Conservation (phyloP, 306 rosid genomes). For the Cucumis hystrix region DNA sequence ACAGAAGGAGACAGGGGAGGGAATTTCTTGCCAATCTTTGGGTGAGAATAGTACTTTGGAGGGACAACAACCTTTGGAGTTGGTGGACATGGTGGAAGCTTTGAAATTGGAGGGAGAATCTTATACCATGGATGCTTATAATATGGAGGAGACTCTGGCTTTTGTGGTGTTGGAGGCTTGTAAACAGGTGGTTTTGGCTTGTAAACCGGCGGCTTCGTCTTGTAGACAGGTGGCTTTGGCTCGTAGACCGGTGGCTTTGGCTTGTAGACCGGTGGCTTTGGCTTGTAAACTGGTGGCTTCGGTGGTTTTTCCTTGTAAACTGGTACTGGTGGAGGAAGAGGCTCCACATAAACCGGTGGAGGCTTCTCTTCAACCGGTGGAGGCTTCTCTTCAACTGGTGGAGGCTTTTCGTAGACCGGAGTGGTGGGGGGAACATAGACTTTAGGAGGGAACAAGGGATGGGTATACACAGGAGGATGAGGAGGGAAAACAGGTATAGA, state of each 20-base stretch:
- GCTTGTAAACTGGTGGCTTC: background rate
- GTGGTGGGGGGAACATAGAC: background rate
- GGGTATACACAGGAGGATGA: background rate
- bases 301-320: background rate
- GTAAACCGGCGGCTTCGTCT: background rate
- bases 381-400: background rate
- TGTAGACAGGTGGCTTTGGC: background rate
- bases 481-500: slow-evolving; percentile 3
- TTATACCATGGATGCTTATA: slow-evolving; percentile 22
- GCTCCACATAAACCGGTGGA: slow-evolving; percentile 8
- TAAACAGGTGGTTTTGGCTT: background rate
- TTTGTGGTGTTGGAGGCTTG: background rate
- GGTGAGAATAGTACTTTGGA: slow-evolving; percentile 8
- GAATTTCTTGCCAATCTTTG: slow-evolving; percentile 10
- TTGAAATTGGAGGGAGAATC: slow-evolving; percentile 40
- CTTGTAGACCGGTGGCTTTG: slow-evolving; percentile 10
- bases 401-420: slow-evolving; percentile 7
- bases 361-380: slow-evolving; percentile 8
- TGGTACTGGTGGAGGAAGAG: background rate
- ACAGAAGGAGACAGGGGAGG: slow-evolving; percentile 3
- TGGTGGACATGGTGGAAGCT: slow-evolving; percentile 21
- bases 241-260: background rate
- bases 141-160: background rate
- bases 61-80: slow-evolving; percentile 8
- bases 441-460: slow-evolving; percentile 21